Evolutionary conservation across 192 early-diverging fungal species (phyloP), one percentile per base, ranked within the genome.

Genomic region (Diversispora eburnea): DNA sequence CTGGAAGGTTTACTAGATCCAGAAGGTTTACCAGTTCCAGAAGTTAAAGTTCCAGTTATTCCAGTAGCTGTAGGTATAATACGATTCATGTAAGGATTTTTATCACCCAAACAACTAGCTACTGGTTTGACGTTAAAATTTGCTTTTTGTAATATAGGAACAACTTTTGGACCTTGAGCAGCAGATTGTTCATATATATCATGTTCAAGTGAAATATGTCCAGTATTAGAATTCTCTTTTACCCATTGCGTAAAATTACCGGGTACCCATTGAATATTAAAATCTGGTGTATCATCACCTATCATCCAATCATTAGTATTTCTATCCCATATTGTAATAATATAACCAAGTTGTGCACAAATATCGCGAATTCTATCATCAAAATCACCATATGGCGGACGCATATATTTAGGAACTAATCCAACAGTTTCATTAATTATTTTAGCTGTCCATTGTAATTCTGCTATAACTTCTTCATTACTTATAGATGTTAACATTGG

Each of bases 351-450:
- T 59, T 90, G 84, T 8, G 70, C 54, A 12, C 83, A 79, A 43
- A 93, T 88, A 72, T 74, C 79, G 20, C 92, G 84, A 39, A 92
- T 84, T 66, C 89, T 88, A 75, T 92, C 87, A 72, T 92, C 91
- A 46, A 90, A 77, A 70, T 93, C 90, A 59, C 86, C 86, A 77
- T 77, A 88, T 8, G 89, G 89, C 7, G 89, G 85, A 77, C 90
- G 82, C 78, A 86, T 87, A 73, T 82, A 87, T 64, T 79, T 81
- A 20, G 90, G 87, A 17, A 81, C 62, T 20, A 85, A 65, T 41
- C 88, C 88, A 61, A 83, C 85, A 19, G 77, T 79, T 10, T 70
- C 74, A 71, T 86, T 74, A 71, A 91, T 84, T 17, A 80, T 81
- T 63, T 80, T 80, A 58, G 88, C 85, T 43, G 84, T 80, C 67